Conservation (phyloP, 768 basidiomycete species). For the Pleurotus cornucopiae region DNA sequence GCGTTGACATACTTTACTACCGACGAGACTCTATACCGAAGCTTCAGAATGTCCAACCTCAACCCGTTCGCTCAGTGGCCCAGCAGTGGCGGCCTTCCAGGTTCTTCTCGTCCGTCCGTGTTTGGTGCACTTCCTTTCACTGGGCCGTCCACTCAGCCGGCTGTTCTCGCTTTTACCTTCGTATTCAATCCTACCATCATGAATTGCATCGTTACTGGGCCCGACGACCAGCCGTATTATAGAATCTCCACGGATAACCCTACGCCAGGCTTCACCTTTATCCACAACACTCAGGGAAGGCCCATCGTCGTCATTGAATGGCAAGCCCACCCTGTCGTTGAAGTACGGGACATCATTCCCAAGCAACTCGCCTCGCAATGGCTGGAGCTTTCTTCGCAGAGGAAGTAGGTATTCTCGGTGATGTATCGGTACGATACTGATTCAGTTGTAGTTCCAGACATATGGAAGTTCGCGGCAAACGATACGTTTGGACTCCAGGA, state of each 20-base stretch:
- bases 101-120: conserved; percentile 41
- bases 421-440: not conserved
- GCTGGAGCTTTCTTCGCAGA: conserved; percentile 47
- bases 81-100: conserved; percentile 18
- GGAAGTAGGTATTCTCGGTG: conserved; percentile 11
- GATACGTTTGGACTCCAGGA: conserved; percentile 54
- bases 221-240: conserved; percentile 44
- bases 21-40: not conserved
- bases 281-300: conserved; percentile 44
- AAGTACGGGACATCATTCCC: conserved; percentile 44
- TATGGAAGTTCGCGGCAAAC: conserved; percentile 47
- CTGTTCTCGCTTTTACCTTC: conserved; percentile 40
- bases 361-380: conserved; percentile 50
- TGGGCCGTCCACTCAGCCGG: conserved; percentile 24
- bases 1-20: not conserved
- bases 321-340: conserved; percentile 44
- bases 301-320: conserved; percentile 57
- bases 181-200: conserved; percentile 47
- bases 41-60: conserved; percentile 9
- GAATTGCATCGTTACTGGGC: conserved; percentile 50
- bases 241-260: conserved; percentile 45
- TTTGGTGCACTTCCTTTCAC: conserved; percentile 64
- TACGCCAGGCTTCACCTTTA: conserved; percentile 48
- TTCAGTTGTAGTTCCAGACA: conserved; percentile 32
- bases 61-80: conserved; percentile 31